Percentiles rank a stretch among this genome's conserved stretches.
Conservation (phyloP, 768 basidiomycete genomes). For the Leccinum arenicola region DNA sequence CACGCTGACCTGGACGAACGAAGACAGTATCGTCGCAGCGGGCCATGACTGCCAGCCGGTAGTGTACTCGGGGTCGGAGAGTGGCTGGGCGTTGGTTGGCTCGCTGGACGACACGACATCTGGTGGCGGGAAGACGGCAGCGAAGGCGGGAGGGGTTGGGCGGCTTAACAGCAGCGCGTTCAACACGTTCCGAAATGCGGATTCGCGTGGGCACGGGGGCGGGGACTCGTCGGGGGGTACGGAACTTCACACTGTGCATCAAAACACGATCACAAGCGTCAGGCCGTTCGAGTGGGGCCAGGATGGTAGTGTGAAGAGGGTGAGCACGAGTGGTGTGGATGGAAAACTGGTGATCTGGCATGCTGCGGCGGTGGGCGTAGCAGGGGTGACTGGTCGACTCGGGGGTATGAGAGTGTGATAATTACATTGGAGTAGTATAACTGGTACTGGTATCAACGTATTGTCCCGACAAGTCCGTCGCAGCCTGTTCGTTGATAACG, state of each 20-base stretch:
- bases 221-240: constrained; percentile 49
- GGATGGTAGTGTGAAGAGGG: constrained; percentile 59
- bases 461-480: constrained; percentile 15
- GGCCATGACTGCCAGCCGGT: constrained; percentile 98
- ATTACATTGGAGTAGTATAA: constrained; percentile 13
- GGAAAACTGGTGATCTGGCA: constrained; percentile 93
- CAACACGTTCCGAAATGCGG: constrained; percentile 90
- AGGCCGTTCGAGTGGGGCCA: constrained; percentile 61
- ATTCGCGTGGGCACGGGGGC: constrained; percentile 56
- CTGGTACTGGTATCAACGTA: constrained; percentile 14
- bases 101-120: constrained; percentile 80
- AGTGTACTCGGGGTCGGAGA: constrained; percentile 71
- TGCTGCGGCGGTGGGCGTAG: constrained; percentile 51
- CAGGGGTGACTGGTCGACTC: constrained; percentile 44
- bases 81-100: constrained; percentile 77
- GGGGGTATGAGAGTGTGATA: constrained; percentile 45
- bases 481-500: constrained; percentile 78
- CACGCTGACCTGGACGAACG: constrained; percentile 82
- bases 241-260: constrained; percentile 87
- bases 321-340: constrained; percentile 93
- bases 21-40: constrained; percentile 81
- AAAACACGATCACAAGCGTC: constrained; percentile 97
- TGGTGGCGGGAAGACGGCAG: constrained; percentile 38
- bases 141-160: constrained; percentile 49
- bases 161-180: constrained; percentile 92